These are phyloP conservation scores for Begonia loranthoides DNA, from an alignment of 306 rosid species.

Conservation along the genomic window DNA sequence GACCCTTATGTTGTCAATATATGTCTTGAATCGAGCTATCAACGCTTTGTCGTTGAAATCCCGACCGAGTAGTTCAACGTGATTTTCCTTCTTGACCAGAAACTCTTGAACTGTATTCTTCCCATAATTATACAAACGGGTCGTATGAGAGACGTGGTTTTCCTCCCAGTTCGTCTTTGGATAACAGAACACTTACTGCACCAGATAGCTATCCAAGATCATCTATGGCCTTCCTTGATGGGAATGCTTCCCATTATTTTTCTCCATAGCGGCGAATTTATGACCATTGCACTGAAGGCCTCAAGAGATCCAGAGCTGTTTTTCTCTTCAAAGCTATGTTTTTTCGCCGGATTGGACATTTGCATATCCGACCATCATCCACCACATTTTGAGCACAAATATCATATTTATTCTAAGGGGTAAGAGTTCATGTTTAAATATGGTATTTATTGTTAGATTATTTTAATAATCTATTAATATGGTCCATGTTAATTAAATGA, in stretches of 20 bases:
- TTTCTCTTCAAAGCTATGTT: no score
- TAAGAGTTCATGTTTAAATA: no score
- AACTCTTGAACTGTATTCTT: slow-evolving; percentile 56
- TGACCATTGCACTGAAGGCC: no score
- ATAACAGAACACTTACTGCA: slow-evolving; percentile 79
- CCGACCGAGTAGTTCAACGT: slow-evolving; percentile 59
- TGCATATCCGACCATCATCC: no score
- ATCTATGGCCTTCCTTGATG: slow-evolving; percentile 61
- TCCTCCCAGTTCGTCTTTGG: slow-evolving; percentile 64
- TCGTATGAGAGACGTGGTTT: slow-evolving; percentile 78
- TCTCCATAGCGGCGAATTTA: no score
- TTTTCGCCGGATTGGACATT: no score
- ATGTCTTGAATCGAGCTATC: slow-evolving; percentile 77
- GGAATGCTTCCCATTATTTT: slow-evolving; percentile 89
- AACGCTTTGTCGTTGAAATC: slow-evolving; percentile 67
- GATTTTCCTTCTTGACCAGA: slow-evolving; percentile 83
- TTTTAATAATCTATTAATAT: no score
- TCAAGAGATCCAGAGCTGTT: slow-evolving; percentile 71
- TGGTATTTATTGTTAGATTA: no score
- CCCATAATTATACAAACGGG: slow-evolving; percentile 58
- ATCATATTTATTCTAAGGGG: slow-evolving; percentile 24
- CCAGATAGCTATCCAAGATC: slow-evolving; percentile 57
- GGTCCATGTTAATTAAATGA: no score
- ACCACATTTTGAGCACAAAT: slow-evolving; percentile 30
- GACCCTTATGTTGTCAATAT: slow-evolving; percentile 56